phyloP scores from a whole-genome alignment of 129 eudicot genomes.

The Centaurea solstitialis region DNA sequence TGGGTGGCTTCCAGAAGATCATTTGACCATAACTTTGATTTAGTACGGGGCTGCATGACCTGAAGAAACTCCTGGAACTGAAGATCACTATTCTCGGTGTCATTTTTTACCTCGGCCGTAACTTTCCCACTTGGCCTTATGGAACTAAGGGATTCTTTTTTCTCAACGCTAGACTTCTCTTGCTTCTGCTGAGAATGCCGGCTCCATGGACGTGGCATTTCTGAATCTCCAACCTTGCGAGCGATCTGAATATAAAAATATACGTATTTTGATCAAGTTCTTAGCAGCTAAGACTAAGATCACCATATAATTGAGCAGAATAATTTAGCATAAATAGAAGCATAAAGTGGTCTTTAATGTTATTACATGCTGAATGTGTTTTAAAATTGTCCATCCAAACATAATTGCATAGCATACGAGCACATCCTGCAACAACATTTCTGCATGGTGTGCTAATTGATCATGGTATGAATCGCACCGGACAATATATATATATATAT shows the following conservation, averaged over 20 bases:
- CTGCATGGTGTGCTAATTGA: not conserved
- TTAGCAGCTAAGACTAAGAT: not conserved
- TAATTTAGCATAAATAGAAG: not conserved
- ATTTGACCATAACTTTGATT: constrained; percentile 89
- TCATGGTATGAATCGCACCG: not conserved
- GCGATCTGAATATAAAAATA: constrained; percentile 60
- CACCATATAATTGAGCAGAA: not conserved
- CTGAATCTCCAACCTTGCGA: constrained; percentile 75
- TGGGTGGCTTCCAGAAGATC: constrained; percentile 59
- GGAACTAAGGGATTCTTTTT: constrained; percentile 29
- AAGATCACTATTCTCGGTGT: constrained; percentile 53
- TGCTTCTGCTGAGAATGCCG: constrained; percentile 64
- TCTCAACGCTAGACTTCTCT: constrained; percentile 47
- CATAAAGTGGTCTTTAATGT: not conserved
- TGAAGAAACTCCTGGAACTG: constrained; percentile 81
- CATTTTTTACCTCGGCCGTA: constrained; percentile 27
- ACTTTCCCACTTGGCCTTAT: constrained; percentile 16
- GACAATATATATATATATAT: too few species aligned
- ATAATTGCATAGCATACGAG: not conserved
- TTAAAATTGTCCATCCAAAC: not conserved
- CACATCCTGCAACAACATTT: not conserved
- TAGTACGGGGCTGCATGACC: constrained; percentile 83
- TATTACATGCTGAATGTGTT: not conserved
- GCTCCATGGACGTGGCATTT: constrained; percentile 93
- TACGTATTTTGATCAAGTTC: not conserved